A percentile compares a stretch with the other conserved stretches of the same genome.
phyloP scores from a whole-genome alignment of 768 basidiomycete genomes.

The Termitomyces sp. region DNA sequence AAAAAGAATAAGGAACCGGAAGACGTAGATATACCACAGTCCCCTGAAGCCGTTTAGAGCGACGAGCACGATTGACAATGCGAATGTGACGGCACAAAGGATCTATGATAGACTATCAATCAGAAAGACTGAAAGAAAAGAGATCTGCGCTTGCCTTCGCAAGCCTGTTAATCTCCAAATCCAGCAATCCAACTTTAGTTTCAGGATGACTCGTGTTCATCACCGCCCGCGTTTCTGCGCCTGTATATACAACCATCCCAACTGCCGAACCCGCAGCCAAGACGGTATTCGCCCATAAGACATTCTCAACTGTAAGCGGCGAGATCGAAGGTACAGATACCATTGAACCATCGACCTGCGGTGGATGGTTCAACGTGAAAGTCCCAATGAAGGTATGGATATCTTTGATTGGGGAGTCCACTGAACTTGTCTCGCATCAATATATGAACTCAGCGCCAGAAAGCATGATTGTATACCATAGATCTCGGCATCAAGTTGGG shows the following conservation, averaged over 20 bases:
- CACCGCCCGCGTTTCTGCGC: constrained; percentile 90
- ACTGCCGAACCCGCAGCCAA: constrained; percentile 92
- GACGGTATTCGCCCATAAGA: constrained; percentile 97
- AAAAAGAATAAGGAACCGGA: constrained; percentile 95
- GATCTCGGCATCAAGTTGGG: constrained; percentile 80
- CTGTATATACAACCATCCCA: constrained; percentile 93
- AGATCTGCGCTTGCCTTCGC: constrained; percentile 73
- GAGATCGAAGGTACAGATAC: constrained; percentile 47
- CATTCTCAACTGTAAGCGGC: constrained; percentile 91
- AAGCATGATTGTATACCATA: constrained; percentile 53
- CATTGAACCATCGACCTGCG: constrained; percentile 18
- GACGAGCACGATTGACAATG: constrained; percentile 84
- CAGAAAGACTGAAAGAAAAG: neutral
- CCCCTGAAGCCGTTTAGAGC: constrained; percentile 96
- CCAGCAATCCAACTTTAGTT: constrained; percentile 89
- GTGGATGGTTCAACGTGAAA: constrained; percentile 64
- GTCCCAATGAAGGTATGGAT: constrained; percentile 95
- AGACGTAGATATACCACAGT: constrained; percentile 92
- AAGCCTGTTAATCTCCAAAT: constrained; percentile 91
- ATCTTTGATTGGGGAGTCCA: constrained; percentile 94
- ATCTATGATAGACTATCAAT: constrained; percentile 47
- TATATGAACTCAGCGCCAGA: constrained; percentile 3
- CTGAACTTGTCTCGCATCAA: constrained; percentile 33
- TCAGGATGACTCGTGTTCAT: constrained; percentile 98
- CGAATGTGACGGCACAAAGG: constrained; percentile 90